Conservation (phyloP, 306 rosid genomes). For the Cotoneaster glaucophyllus region DNA sequence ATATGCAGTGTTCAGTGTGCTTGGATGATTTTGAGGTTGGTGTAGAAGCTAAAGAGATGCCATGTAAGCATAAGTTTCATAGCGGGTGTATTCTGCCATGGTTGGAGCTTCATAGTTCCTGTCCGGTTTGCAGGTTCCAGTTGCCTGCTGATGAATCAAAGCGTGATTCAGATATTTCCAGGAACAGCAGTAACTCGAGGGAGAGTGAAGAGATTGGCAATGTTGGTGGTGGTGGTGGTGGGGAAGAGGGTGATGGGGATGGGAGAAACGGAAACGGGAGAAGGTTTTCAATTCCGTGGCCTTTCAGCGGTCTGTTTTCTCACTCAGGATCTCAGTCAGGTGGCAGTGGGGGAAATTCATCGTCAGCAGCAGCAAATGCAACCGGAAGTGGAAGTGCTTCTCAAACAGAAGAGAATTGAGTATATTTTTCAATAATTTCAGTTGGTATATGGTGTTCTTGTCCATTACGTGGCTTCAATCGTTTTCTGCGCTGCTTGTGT, state of each 20-base stretch:
- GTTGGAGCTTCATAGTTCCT: slow-evolving; percentile 81
- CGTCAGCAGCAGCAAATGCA: slow-evolving; percentile 29
- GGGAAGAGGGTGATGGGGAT: slow-evolving; percentile 24
- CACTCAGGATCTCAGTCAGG: slow-evolving; percentile 31
- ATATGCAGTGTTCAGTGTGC: slow-evolving; percentile 68
- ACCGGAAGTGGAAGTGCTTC: slow-evolving; percentile 27
- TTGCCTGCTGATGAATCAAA: slow-evolving; percentile 57
- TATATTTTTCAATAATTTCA: not conserved
- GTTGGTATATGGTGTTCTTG: slow-evolving; percentile 8
- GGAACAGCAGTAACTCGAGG: slow-evolving; percentile 30
- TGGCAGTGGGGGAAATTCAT: slow-evolving; percentile 33
- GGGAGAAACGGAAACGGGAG: slow-evolving; percentile 44
- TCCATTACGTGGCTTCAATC: slow-evolving; percentile 8
- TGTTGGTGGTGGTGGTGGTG: not conserved
- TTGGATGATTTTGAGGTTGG: slow-evolving; percentile 68
- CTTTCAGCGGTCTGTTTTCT: slow-evolving; percentile 60
- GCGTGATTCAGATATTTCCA: slow-evolving; percentile 32
- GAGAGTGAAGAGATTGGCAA: slow-evolving; percentile 16
- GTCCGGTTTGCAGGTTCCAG: slow-evolving; percentile 77
- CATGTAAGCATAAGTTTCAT: slow-evolving; percentile 77
- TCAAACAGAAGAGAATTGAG: slow-evolving; percentile 41
- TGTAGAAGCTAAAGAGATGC: slow-evolving; percentile 72
- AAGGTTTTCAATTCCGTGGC: slow-evolving; percentile 74
- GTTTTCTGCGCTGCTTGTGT: slow-evolving; percentile 26
- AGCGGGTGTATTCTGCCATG: slow-evolving; percentile 65